Evolutionary conservation across 805 yeast genomes (phyloP).

Genomic region (Kuraishia capsulata): DNA sequence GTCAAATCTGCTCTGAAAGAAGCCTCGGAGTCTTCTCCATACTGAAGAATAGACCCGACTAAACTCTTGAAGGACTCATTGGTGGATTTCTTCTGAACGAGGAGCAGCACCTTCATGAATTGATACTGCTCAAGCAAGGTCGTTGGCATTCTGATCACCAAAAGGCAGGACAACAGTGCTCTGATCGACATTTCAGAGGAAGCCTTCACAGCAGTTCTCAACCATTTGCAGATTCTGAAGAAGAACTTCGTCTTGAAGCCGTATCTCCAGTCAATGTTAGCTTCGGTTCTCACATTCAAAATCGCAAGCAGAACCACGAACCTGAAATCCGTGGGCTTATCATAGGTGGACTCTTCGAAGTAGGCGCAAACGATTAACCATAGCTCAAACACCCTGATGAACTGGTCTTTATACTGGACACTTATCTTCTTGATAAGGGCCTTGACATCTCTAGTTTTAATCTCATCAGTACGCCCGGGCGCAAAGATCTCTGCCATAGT

Average conservation of each 20-base stretch:
- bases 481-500: not conserved
- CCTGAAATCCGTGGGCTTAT: constrained; percentile 6
- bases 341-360: constrained; percentile 7
- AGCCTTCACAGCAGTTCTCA: constrained; percentile 6
- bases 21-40: not conserved
- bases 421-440: not conserved
- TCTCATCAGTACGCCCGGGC: not conserved
- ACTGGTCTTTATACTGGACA: not conserved
- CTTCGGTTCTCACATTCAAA: not conserved
- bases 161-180: not conserved
- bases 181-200: constrained; percentile 2
- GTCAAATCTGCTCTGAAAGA: too few relatives aligned
- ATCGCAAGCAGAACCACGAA: constrained; percentile 4
- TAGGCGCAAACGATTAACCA: not conserved
- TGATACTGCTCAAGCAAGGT: constrained; percentile 1
- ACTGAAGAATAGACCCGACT: not conserved
- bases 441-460: not conserved
- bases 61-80: not conserved
- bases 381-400: not conserved
- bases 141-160: not conserved
- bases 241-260: constrained; percentile 3
- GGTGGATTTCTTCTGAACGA: not conserved
- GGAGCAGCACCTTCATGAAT: not conserved
- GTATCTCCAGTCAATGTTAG: constrained; percentile 5
- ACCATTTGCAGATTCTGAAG: constrained; percentile 8